Conservation (phyloP, 176 grass and related monocot genomes). For the Zoysia japonica region DNA sequence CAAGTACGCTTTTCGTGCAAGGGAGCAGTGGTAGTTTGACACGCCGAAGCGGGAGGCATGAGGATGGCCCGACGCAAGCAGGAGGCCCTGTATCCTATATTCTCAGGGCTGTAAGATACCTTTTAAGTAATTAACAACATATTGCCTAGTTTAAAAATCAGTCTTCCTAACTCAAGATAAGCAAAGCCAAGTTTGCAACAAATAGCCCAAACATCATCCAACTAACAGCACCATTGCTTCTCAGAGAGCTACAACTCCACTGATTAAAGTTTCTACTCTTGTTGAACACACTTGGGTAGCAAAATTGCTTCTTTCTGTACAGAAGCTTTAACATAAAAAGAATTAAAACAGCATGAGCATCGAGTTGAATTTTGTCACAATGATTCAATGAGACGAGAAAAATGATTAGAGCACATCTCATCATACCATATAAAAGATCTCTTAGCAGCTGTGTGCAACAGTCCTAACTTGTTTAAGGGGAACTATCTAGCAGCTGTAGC, state of each 20-base stretch:
- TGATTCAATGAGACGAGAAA: background rate
- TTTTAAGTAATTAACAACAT: too few species aligned
- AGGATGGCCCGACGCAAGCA: too few species aligned
- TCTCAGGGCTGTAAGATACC: too few species aligned
- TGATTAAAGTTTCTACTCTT: background rate
- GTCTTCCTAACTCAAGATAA: too few species aligned
- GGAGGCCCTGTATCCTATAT: too few species aligned
- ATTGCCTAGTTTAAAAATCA: too few species aligned
- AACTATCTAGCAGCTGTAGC: background rate
- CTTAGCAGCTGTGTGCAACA: background rate
- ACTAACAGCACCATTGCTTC: too few species aligned
- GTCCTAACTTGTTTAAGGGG: background rate
- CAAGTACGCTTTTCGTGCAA: too few species aligned
- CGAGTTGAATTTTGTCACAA: background rate
- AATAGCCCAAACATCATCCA: too few species aligned
- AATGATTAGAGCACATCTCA: background rate
- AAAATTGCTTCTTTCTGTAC: background rate
- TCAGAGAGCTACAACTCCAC: background rate
- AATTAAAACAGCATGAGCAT: background rate
- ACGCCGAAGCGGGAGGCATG: too few species aligned
- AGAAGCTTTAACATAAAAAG: background rate
- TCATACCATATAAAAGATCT: background rate
- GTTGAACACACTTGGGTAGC: background rate
- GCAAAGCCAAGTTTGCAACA: too few species aligned
- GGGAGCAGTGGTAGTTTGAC: too few species aligned